phyloP scores from a whole-genome alignment of 1,284 basidiomycete species.

The Irpex sp. region DNA sequence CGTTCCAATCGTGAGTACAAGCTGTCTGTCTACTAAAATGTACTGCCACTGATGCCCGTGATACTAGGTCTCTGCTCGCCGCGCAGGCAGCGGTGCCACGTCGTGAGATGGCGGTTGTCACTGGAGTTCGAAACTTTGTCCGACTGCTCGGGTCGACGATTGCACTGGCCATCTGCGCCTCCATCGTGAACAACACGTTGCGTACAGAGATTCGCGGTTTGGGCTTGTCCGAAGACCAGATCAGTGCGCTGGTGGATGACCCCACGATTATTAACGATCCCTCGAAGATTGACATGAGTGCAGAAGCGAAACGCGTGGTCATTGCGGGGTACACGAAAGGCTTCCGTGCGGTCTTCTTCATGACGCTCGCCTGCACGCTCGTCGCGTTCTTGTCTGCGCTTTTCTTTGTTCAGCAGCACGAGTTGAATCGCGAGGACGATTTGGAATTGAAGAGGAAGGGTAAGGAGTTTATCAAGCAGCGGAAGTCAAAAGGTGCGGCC shows the following conservation, averaged over 20 bases:
- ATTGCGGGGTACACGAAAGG: conserved; percentile 17
- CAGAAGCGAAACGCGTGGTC: conserved; percentile 11
- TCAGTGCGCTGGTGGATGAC: conserved; percentile 13
- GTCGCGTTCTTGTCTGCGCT: conserved; percentile 14
- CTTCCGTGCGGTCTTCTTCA: conserved; percentile 18
- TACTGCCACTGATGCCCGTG: background rate
- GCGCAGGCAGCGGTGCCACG: conserved; percentile 35
- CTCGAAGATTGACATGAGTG: conserved; percentile 1
- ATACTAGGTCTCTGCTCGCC: conserved; percentile 10
- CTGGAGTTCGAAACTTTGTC: conserved; percentile 27
- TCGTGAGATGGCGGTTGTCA: conserved; percentile 31
- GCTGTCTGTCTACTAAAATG: background rate
- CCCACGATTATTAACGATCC: conserved; percentile 16
- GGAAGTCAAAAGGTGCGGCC: conserved; percentile 9
- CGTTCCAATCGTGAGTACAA: conserved; percentile 17
- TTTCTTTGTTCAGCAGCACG: conserved; percentile 18
- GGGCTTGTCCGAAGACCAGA: conserved; percentile 9
- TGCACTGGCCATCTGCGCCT: conserved; percentile 32
- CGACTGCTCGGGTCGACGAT: conserved; percentile 37
- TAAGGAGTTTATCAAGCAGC: conserved; percentile 12
- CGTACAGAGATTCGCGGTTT: conserved; percentile 7
- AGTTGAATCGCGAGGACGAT: conserved; percentile 18
- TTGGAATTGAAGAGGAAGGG: conserved; percentile 15
- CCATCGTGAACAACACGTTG: conserved; percentile 23
- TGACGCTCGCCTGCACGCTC: conserved; percentile 12